Evolutionary conservation across 106 monocot genomes (phyloP).

Genomic region (Triglochin maritima): DNA sequence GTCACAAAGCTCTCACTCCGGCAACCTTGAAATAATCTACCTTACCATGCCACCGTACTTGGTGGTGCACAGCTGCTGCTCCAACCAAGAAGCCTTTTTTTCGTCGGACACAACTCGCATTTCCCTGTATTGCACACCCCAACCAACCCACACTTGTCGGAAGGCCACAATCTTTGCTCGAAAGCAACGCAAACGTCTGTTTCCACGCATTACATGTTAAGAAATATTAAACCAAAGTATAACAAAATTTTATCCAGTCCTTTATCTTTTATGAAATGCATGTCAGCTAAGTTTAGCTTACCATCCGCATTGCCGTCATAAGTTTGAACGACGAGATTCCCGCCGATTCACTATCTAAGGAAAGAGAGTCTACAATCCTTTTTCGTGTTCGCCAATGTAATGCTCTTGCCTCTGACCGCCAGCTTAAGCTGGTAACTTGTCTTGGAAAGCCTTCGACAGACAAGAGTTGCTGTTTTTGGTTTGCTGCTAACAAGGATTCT

Average conservation of each 20-base stretch:
- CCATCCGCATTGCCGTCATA: conserved; percentile 8
- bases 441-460: not conserved
- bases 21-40: conserved; percentile 15
- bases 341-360: conserved; percentile 12
- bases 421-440: not conserved
- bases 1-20: conserved; percentile 15
- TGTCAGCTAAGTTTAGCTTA: no score
- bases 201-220: conserved; percentile 10
- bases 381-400: conserved; percentile 9
- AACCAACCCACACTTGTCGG: conserved; percentile 14
- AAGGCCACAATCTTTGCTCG: conserved; percentile 20
- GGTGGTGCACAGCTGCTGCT: conserved; percentile 3
- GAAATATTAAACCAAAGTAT: no score
- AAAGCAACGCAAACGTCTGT: conserved; percentile 19
- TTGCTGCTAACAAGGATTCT: not conserved
- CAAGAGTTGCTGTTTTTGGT: not conserved
- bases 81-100: conserved; percentile 6
- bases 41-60: not conserved
- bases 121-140: conserved; percentile 11
- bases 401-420: not conserved
- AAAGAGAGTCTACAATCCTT: conserved; percentile 4
- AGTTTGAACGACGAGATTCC: conserved; percentile 13
- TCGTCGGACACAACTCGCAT: conserved; percentile 14
- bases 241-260: no score
- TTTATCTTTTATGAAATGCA: no score